Evolutionary conservation across 306 rosid species (phyloP), one percentile per base, ranked within the genome.

Genomic region (Myrica gale): DNA sequence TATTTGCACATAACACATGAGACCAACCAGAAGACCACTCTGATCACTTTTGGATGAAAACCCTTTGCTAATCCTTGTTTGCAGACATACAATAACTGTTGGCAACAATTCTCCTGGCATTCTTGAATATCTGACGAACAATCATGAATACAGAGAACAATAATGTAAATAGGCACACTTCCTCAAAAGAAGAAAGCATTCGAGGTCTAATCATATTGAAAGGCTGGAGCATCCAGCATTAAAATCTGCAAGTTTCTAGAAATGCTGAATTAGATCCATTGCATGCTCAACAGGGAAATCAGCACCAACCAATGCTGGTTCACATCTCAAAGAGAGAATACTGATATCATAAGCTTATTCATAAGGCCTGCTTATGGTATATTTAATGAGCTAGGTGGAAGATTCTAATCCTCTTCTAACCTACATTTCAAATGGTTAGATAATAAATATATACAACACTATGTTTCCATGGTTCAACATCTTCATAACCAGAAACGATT

Each of bases 21-120:
- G 48, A 78, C 93, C 85, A 84, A 94, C 98, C 97, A 92, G 88
- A 70, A 90, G 85, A 82, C 80, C 85, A 78, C 84, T 89, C 78
- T 86, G 96, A 72, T 90, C 93, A 88, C 73, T 85, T 89, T 77
- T 89, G 74, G 77, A 88, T 60, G 81, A 76, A 86, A 92, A 92
- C 45, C 96, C 98, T 72, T 77, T 88, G 71, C 76, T 81, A 58
- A 95, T 82, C 91, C 90, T 89, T 77, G 86, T 84, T 70, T 75
- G 89, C 23, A 95, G 80, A 78, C 89, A 88, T 77, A 81, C 87
- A 76, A 95, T 78, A 55, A 90, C 90, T 60, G 79, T 84, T 43
- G 91, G 90, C 88, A 95, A 83, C 81, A 95, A 85, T 76, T 89
- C 90, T 76, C 84, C 76, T 7, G 98, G 95, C 97, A 95, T 95